phyloP scores from a whole-genome alignment of 108 stramenopile species.

The Thalassiosira profunda region DNA sequence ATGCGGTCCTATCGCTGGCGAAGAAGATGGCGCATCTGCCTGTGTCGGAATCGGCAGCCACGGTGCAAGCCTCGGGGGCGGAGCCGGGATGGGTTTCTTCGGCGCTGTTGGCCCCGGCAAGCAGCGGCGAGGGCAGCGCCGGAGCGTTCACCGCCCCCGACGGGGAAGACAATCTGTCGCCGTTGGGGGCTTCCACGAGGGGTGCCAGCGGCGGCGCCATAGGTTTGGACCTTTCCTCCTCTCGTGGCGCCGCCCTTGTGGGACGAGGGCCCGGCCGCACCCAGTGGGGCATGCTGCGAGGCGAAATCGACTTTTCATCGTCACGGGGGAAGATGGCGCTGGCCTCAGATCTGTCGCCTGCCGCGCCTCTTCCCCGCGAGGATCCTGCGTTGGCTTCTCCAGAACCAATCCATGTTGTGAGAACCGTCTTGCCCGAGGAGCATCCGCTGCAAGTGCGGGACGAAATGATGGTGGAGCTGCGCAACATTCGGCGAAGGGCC shows the following conservation, averaged over 20 bases:
- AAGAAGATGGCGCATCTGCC: no score
- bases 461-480: slow-evolving; percentile 32
- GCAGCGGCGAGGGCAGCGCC: no score
- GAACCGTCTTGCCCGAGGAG: slow-evolving; percentile 49
- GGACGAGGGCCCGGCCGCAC: neutral
- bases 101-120: neutral
- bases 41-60: slow-evolving; percentile 22
- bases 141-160: no score
- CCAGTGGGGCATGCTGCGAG: slow-evolving; percentile 1
- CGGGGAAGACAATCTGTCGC: no score
- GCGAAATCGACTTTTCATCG: neutral
- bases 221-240: slow-evolving; percentile 44
- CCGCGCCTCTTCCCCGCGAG: neutral
- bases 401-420: slow-evolving; percentile 44
- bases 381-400: neutral
- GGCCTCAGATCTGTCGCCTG: slow-evolving; percentile 16
- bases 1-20: no score
- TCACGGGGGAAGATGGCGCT: slow-evolving; percentile 8
- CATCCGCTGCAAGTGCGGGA: slow-evolving; percentile 47
- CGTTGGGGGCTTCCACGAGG: no score
- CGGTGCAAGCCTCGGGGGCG: slow-evolving; percentile 30
- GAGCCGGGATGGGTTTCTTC: neutral
- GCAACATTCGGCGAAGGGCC: slow-evolving; percentile 13
- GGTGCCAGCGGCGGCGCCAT: no score
- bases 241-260: slow-evolving; percentile 8